Conservation (phyloP, 2,329 filamentous ascomycete genomes). For the Trichoderma sp. region DNA sequence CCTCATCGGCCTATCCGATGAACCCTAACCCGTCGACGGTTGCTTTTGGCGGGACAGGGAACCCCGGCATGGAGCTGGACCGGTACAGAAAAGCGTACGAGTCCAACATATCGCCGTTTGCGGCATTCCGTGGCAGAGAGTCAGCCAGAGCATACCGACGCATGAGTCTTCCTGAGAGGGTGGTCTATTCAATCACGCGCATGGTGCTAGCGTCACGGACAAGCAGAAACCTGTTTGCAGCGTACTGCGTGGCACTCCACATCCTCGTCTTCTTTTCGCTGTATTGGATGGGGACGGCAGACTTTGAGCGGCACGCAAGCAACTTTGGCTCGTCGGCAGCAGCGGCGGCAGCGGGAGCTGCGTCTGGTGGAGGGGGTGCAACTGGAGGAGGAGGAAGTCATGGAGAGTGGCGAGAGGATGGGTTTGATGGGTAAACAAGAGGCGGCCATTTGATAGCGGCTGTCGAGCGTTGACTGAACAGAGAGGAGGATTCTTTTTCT, state of each 20-base stretch:
- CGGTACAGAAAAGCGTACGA: conserved; percentile 92
- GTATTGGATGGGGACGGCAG: conserved; percentile 73
- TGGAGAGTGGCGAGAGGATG: conserved; percentile 63
- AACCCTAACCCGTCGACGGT: conserved; percentile 76
- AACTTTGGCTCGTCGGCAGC: conserved; percentile 50
- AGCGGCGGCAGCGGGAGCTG: conserved; percentile 42
- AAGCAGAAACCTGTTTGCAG: conserved; percentile 90
- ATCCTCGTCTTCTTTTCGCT: conserved; percentile 81
- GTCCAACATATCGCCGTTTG: conserved; percentile 91
- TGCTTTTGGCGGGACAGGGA: conserved; percentile 52
- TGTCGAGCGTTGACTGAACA: neutral
- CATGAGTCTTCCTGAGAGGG: conserved; percentile 87
- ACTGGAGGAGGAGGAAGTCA: conserved; percentile 32
- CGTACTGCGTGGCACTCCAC: conserved; percentile 86
- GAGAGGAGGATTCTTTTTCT: neutral
- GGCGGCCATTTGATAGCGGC: neutral
- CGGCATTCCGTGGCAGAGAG: conserved; percentile 91
- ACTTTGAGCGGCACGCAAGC: conserved; percentile 60
- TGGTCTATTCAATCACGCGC: conserved; percentile 85
- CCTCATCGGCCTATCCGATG: conserved; percentile 61
- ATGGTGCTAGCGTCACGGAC: conserved; percentile 87
- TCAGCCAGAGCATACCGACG: conserved; percentile 85
- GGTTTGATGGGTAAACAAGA: conserved; percentile 45
- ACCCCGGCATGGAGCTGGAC: conserved; percentile 67
- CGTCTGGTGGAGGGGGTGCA: conserved; percentile 27